Conservation (phyloP, 1,139 yeast species). For the Scheffersomyces stambukii region DNA sequence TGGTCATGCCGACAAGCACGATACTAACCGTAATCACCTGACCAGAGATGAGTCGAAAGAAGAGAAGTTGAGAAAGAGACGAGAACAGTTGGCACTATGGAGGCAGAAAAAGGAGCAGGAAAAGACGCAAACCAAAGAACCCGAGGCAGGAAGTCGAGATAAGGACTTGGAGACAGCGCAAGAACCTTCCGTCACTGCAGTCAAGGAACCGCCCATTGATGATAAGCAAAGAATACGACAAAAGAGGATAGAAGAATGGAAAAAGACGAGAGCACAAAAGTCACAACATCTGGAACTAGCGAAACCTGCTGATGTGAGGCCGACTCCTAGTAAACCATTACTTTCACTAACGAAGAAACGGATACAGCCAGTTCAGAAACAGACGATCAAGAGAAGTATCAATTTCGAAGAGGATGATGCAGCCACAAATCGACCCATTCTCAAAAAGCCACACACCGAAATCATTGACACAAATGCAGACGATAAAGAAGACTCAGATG, state of each 20-base stretch:
- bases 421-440: conserved; percentile 16
- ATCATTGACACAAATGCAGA: background rate
- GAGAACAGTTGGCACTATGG: conserved; percentile 41
- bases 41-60: conserved; percentile 19
- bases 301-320: background rate
- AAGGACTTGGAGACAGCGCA: background rate
- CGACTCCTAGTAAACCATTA: conserved; percentile 1
- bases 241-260: conserved; percentile 40
- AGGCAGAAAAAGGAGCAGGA: conserved; percentile 32
- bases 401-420: conserved; percentile 18
- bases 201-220: conserved; percentile 3
- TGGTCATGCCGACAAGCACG: background rate
- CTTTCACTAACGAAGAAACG: conserved; percentile 1
- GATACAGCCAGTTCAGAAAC: conserved; percentile 1
- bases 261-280: conserved; percentile 20
- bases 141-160: too few relatives aligned
- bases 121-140: conserved; percentile 5
- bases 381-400: conserved; percentile 7
- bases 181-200: too few relatives aligned
- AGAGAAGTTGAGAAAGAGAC: conserved; percentile 33
- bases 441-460: conserved; percentile 21
- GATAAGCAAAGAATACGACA: conserved; percentile 19
- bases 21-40: conserved; percentile 2
- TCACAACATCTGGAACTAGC: conserved; percentile 1
- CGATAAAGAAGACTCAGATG: conserved; percentile 6